These are phyloP conservation scores for Phellopilus nigrolimitatus DNA, from an alignment of 1,284 basidiomycete species.

Conservation along the genomic window DNA sequence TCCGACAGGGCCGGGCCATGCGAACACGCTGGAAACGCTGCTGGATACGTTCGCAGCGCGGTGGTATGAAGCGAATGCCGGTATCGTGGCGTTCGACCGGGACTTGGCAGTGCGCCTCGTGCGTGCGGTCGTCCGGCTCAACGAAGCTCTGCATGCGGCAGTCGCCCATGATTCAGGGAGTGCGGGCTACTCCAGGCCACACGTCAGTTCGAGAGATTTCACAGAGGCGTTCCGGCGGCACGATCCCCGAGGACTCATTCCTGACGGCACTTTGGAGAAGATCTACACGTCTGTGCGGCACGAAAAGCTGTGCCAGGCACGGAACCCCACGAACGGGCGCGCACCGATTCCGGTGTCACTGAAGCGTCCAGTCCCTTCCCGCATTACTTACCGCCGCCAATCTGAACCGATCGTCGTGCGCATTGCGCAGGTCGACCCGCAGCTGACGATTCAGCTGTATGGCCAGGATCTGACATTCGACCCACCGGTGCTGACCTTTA, in stretches of 20 bases:
- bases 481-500: constrained; percentile 75
- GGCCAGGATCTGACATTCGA: constrained; percentile 86
- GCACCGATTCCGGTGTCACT: constrained; percentile 58
- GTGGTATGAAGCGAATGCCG: constrained; percentile 88
- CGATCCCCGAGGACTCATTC: constrained; percentile 63
- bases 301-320: constrained; percentile 71
- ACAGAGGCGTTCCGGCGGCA: constrained; percentile 71
- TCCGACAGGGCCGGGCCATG: constrained; percentile 47
- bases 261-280: constrained; percentile 69
- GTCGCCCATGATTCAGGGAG: constrained; percentile 56
- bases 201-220: constrained; percentile 72
- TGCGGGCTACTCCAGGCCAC: constrained; percentile 58
- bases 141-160: constrained; percentile 70
- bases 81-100: constrained; percentile 71
- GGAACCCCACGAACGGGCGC: constrained; percentile 40
- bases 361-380: constrained; percentile 68
- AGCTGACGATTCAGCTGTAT: constrained; percentile 74
- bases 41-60: constrained; percentile 83
- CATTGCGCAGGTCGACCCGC: constrained; percentile 75
- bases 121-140: constrained; percentile 82
- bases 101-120: constrained; percentile 77
- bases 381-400: constrained; percentile 79
- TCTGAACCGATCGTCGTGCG: constrained; percentile 82
- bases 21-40: constrained; percentile 55
- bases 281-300: constrained; percentile 74